phyloP scores from a whole-genome alignment of 1,284 basidiomycete species.

The Pseudozyma pruni region DNA sequence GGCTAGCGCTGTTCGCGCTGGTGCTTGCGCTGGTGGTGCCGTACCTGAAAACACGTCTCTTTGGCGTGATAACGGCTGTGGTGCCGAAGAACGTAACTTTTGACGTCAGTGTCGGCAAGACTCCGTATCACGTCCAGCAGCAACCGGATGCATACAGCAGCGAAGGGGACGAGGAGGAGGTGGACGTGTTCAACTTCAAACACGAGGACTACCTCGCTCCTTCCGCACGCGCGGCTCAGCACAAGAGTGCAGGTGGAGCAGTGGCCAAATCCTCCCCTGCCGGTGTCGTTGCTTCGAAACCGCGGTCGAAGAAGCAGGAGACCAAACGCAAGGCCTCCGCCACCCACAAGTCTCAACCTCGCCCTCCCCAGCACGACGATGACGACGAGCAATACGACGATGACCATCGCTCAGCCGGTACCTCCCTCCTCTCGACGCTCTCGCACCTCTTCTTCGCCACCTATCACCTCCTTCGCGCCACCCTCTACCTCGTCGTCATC shows the following conservation, averaged over 20 bases:
- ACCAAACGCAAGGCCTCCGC: not conserved
- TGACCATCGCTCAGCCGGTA: not conserved
- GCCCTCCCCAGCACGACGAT: conserved; percentile 1
- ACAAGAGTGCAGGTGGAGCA: not conserved
- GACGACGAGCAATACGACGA: conserved; percentile 6
- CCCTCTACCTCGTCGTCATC: not conserved
- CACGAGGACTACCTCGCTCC: conserved; percentile 30
- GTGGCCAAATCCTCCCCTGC: conserved; percentile 4
- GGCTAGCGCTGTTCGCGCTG: conserved; percentile 14
- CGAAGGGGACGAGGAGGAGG: not conserved
- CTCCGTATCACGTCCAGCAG: conserved; percentile 1
- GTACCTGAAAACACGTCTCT: conserved; percentile 10
- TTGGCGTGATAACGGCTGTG: not conserved
- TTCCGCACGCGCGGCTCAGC: not conserved
- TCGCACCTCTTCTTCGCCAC: not conserved
- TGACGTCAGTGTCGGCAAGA: not conserved
- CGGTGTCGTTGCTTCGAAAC: conserved; percentile 9
- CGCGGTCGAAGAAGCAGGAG: not conserved
- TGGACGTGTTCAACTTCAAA: conserved; percentile 43
- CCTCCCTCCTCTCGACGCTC: conserved; percentile 1
- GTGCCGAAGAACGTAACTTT: conserved; percentile 1
- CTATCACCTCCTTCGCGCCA: not conserved
- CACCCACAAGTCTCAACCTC: not conserved
- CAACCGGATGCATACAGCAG: not conserved
- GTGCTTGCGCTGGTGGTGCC: conserved; percentile 32